These are phyloP conservation scores for Rhododendron ferrugineum DNA, from an alignment of 148 eudicot species.

Conservation along the genomic window DNA sequence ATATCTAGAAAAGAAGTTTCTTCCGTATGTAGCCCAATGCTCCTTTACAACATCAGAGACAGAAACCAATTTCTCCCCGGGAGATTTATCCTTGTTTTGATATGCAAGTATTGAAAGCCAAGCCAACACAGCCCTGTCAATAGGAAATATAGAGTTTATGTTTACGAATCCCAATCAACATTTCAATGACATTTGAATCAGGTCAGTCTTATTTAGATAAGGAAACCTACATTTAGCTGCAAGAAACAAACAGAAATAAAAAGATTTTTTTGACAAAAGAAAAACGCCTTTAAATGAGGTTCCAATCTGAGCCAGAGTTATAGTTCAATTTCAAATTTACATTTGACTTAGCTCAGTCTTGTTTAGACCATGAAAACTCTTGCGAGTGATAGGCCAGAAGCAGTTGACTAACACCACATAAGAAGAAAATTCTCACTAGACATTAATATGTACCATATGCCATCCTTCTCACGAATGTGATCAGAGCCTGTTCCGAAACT, in stretches of 20 bases:
- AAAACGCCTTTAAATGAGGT: not conserved
- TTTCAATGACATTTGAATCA: not conserved
- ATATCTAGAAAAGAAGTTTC: constrained; percentile 97
- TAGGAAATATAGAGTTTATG: not conserved
- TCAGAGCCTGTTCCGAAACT: constrained; percentile 99
- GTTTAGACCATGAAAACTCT: not conserved
- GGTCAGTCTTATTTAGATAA: not conserved
- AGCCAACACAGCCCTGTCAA: constrained; percentile 91
- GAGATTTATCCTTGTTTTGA: constrained; percentile 63
- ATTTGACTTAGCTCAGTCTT: not conserved
- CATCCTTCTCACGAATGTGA: constrained; percentile 99
- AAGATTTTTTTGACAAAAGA: not conserved
- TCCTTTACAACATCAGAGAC: constrained; percentile 88
- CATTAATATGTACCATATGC: constrained; percentile 66
- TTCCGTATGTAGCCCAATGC: constrained; percentile 94
- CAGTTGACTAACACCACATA: not conserved
- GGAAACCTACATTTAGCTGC: not conserved
- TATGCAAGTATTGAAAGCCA: constrained; percentile 93
- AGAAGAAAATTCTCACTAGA: not conserved
- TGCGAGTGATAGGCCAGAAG: not conserved
- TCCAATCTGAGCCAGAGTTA: not conserved
- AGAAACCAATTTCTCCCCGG: constrained; percentile 72
- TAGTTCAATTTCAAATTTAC: not conserved
- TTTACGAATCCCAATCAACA: not conserved
- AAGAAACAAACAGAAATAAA: not conserved